Evolutionary conservation across 2,329 filamentous ascomycete genomes (phyloP).

Genomic region (Alternaria longipes): DNA sequence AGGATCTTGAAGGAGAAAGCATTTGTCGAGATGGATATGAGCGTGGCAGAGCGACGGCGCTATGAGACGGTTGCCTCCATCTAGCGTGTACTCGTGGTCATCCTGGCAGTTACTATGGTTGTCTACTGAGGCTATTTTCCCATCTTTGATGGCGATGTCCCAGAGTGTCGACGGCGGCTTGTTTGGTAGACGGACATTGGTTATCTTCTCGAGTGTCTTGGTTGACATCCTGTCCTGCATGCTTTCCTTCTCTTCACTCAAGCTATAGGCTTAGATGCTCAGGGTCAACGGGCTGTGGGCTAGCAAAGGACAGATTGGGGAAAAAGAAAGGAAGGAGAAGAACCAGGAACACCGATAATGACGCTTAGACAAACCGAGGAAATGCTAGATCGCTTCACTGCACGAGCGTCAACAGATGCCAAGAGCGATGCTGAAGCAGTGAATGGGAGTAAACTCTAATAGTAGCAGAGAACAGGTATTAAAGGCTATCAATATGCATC

Average conservation of each 20-base stretch:
- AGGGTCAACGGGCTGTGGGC: background rate
- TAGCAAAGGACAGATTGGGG: too few relatives aligned
- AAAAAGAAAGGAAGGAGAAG: conserved; percentile 39
- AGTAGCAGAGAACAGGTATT: conserved; percentile 10
- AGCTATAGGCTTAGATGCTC: background rate
- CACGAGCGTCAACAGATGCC: conserved; percentile 18
- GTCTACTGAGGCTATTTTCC: conserved; percentile 46
- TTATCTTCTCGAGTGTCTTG: conserved; percentile 39
- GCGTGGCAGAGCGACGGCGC: conserved; percentile 72
- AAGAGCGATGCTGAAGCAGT: conserved; percentile 22
- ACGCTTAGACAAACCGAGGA: conserved; percentile 19
- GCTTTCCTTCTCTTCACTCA: conserved; percentile 7
- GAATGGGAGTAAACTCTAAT: conserved; percentile 13
- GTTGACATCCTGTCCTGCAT: conserved; percentile 16
- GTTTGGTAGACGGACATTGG: conserved; percentile 47
- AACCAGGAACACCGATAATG: conserved; percentile 19
- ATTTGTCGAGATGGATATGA: conserved; percentile 76
- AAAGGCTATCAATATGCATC: background rate
- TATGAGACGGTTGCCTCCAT: conserved; percentile 55
- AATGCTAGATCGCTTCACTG: conserved; percentile 14
- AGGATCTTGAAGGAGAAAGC: conserved; percentile 67
- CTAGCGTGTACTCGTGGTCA: conserved; percentile 47
- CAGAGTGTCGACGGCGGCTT: conserved; percentile 44
- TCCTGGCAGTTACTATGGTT: conserved; percentile 30
- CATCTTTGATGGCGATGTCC: conserved; percentile 50